Evolutionary conservation across 202 grass and related monocot genomes (phyloP).

Genomic region (Elaeis oleifera): DNA sequence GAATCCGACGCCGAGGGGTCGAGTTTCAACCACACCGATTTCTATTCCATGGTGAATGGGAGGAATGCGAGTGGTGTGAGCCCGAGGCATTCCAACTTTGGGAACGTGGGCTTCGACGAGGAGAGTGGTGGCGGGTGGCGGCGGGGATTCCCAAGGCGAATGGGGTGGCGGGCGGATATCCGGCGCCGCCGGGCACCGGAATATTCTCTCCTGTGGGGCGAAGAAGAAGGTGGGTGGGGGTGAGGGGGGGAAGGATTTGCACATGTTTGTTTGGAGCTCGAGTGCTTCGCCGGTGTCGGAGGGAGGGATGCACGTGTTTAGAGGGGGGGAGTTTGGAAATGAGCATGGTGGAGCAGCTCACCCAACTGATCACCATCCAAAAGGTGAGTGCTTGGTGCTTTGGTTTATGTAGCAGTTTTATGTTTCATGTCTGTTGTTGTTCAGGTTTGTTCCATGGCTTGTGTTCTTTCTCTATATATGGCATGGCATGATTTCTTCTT

Average conservation of each 20-base stretch:
- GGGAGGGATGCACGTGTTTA: constrained; percentile 41
- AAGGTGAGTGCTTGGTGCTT: constrained; percentile 1
- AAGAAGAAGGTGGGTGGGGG: constrained; percentile 37
- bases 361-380: too few relatives aligned
- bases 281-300: constrained; percentile 84
- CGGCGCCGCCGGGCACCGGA: constrained; percentile 19
- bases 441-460: not conserved
- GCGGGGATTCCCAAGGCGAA: too few relatives aligned
- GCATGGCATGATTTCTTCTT: too few relatives aligned
- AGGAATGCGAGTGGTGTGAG: not conserved
- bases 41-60: constrained; percentile 55
- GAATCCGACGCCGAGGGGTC: constrained; percentile 80
- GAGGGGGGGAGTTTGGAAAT: not conserved
- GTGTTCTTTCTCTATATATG: too few relatives aligned
- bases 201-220: constrained; percentile 34
- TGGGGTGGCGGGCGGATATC: too few relatives aligned
- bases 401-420: constrained; percentile 30
- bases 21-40: constrained; percentile 92
- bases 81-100: constrained; percentile 34
- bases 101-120: constrained; percentile 18
- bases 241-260: constrained; percentile 57
- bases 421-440: not conserved
- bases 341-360: not conserved
- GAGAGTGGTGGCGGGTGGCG: constrained; percentile 3
- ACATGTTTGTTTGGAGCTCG: constrained; percentile 97